Conservation (phyloP, 2,329 filamentous ascomycete species). For the Sporothrix brasiliensis region DNA sequence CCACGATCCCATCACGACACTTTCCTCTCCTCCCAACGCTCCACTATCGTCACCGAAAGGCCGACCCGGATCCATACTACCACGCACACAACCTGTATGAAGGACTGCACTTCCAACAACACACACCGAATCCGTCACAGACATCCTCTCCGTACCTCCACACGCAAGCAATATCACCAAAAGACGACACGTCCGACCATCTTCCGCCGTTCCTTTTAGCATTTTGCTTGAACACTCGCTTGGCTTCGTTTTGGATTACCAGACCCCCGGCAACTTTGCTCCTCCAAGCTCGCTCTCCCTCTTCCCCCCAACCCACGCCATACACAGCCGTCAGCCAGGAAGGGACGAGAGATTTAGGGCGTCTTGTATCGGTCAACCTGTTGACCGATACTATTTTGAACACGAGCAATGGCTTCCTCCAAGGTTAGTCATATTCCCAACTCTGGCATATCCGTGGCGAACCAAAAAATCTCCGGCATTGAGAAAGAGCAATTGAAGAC, state of each 20-base stretch:
- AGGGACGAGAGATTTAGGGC: constrained; percentile 19
- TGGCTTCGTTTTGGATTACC: constrained; percentile 5
- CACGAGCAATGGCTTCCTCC: constrained; percentile 42
- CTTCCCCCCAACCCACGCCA: constrained; percentile 4
- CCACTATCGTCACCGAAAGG: constrained; percentile 22
- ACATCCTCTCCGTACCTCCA: neutral
- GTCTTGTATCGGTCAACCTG: neutral
- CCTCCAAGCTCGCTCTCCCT: neutral
- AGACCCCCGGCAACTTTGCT: neutral
- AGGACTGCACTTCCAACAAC: neutral
- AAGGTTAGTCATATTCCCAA: constrained; percentile 34
- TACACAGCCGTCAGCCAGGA: constrained; percentile 17
- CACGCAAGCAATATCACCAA: neutral
- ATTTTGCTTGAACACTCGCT: neutral
- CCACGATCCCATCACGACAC: neutral
- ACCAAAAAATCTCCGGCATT: neutral
- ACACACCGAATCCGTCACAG: neutral
- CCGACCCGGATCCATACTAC: constrained; percentile 1
- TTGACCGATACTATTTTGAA: constrained; percentile 8
- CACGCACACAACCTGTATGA: neutral
- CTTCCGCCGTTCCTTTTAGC: constrained; percentile 1
- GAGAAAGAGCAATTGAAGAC: neutral
- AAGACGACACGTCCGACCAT: neutral
- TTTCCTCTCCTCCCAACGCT: constrained; percentile 8
- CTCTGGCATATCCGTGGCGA: neutral